Base-by-base conservation (phyloP, 2,329 filamentous ascomycete species). In the Arthroderma sp. region DNA sequence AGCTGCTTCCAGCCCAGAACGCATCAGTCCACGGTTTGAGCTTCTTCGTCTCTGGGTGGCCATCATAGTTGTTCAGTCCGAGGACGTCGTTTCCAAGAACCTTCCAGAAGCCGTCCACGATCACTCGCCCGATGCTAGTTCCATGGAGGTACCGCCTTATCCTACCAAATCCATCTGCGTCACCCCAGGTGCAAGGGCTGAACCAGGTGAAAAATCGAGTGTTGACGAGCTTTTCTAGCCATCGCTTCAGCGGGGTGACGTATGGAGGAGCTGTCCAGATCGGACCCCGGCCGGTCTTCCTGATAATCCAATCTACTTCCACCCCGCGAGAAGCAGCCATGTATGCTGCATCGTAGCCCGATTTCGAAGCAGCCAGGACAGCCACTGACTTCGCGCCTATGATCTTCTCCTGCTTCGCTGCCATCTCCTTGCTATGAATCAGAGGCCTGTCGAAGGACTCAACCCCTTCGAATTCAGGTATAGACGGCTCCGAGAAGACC, bases 181-280 rank as follows among this genome's bases (percentile, higher is more conserved):
- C 66, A 4, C 78, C 80, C 79, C 81, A 88, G 9, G 82, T 72
- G 56, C 82, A 87, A 0, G 84, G 83, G 42, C 75, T 80, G 60
- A 88, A 78, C 78, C 80, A 86, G 1, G 77, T 82, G 43, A 87
- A 62, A 50, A 83, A 70, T 0, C 83, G 77, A 0, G 75, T 81
- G 30, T 74, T 73, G 3, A 81, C 71, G 4, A 86, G 69, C 53
- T 80, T 77, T 60, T 86, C 81, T 0, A 85, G 63, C 71, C 75
- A 78, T 47, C 71, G 72, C 57, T 80, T 80, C n/a, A 83, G 56
- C 15, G 15, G 15, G 1, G 80, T 83, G 10, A 84, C 78, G 45
- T 76, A 77, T 1, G 73, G 61, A 1, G 75, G 74, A 0, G 74
- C 61, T 59, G 82, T 70, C 68, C 70, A 82, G 0, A 68, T 64